Conservation (phyloP, 2,329 filamentous ascomycete genomes). For the Aphanoascus verrucosus region DNA sequence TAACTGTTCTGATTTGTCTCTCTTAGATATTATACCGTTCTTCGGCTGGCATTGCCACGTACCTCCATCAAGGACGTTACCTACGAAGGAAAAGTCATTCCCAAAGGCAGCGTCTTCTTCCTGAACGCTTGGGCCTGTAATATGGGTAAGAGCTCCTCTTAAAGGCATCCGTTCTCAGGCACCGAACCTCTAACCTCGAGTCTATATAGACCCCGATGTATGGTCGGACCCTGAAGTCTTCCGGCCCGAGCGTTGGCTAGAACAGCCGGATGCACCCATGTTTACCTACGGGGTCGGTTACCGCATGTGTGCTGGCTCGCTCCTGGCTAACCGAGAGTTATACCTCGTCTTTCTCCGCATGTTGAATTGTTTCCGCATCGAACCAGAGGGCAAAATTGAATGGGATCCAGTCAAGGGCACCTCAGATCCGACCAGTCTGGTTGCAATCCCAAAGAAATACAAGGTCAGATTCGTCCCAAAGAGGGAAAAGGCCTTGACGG, state of each 20-base stretch:
- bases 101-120: conserved; percentile 53
- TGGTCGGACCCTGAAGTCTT: conserved; percentile 51
- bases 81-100: conserved; percentile 49
- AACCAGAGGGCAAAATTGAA: conserved; percentile 45
- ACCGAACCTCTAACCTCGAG: background rate
- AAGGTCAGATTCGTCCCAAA: conserved; percentile 49
- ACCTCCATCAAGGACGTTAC: conserved; percentile 50
- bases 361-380: conserved; percentile 51
- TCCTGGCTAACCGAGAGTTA: conserved; percentile 54
- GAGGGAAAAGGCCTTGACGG: conserved; percentile 37
- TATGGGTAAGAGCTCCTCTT: conserved; percentile 53
- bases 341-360: conserved; percentile 55
- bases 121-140: conserved; percentile 60
- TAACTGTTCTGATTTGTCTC: conserved; percentile 9
- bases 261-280: conserved; percentile 52
- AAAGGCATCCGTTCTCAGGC: background rate
- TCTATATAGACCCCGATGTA: conserved; percentile 40
- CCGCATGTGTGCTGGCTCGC: conserved; percentile 55
- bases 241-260: conserved; percentile 52
- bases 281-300: conserved; percentile 58
- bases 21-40: conserved; percentile 50
- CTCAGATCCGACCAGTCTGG: conserved; percentile 51
- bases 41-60: conserved; percentile 52
- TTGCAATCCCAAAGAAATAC: conserved; percentile 50
- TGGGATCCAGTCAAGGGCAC: conserved; percentile 51